phyloP scores from a whole-genome alignment of 768 basidiomycete genomes.

The Phylloporus arenicola region DNA sequence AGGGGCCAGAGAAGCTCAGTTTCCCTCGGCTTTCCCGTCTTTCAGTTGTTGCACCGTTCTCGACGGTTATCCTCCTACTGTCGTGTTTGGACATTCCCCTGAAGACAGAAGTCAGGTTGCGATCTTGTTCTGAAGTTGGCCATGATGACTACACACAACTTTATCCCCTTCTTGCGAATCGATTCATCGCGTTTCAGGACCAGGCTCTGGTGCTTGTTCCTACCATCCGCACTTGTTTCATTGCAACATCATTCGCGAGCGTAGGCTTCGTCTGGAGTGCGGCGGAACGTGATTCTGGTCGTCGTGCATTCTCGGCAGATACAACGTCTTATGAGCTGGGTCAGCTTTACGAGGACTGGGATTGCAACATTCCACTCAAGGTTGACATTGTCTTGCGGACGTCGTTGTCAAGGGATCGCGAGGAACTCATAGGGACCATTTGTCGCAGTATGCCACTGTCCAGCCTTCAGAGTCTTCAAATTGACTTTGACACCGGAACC shows the following conservation, averaged over 20 bases:
- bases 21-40: slow-evolving; percentile 6
- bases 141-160: slow-evolving; percentile 5
- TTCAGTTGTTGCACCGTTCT: slow-evolving; percentile 3
- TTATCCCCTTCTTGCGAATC: slow-evolving; percentile 12
- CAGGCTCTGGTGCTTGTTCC: slow-evolving; percentile 1
- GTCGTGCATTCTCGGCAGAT: slow-evolving; percentile 7
- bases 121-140: slow-evolving; percentile 9
- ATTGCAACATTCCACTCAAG: slow-evolving; percentile 16
- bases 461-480: slow-evolving; percentile 7
- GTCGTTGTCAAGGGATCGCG: slow-evolving; percentile 8
- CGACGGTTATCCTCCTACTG: slow-evolving; percentile 3
- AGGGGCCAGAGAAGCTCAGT: not conserved
- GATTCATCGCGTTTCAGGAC: slow-evolving; percentile 6
- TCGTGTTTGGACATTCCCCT: slow-evolving; percentile 5
- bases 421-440: slow-evolving; percentile 7
- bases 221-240: slow-evolving; percentile 9
- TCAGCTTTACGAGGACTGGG: slow-evolving; percentile 14
- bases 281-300: slow-evolving; percentile 4
- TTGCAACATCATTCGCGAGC: slow-evolving; percentile 6
- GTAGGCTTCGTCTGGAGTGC: slow-evolving; percentile 18
- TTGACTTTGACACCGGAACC: slow-evolving; percentile 5
- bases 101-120: slow-evolving; percentile 13
- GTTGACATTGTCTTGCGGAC: slow-evolving; percentile 8
- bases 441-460: slow-evolving; percentile 13
- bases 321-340: slow-evolving; percentile 1